These are phyloP conservation scores for Fusarium tjaetaba DNA, from an alignment of 2,329 filamentous ascomycete genomes.

Conservation along the genomic window DNA sequence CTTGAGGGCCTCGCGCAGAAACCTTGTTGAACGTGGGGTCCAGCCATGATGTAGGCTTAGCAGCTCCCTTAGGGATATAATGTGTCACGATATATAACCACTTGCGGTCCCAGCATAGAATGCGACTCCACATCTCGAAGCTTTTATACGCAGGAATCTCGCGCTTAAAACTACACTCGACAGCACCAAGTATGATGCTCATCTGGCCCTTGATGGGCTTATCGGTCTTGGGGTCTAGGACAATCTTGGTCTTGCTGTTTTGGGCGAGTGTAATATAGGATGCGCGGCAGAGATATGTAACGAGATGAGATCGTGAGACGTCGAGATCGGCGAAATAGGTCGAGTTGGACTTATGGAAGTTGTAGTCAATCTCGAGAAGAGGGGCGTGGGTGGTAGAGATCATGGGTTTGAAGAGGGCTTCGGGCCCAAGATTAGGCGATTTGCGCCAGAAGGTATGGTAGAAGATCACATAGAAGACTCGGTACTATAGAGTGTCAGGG, in stretches of 20 bases:
- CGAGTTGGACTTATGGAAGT: conserved; percentile 83
- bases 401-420: conserved; percentile 77
- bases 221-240: conserved; percentile 59
- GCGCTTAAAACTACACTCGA: conserved; percentile 76
- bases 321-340: conserved; percentile 92
- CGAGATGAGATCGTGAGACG: conserved; percentile 81
- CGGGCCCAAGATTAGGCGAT: conserved; percentile 61
- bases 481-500: conserved; percentile 54
- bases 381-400: conserved; percentile 74
- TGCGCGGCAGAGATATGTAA: conserved; percentile 72
- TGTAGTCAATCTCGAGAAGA: conserved; percentile 85
- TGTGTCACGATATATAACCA: conserved; percentile 82
- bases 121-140: conserved; percentile 78
- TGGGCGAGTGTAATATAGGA: conserved; percentile 63
- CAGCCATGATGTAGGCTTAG: conserved; percentile 64
- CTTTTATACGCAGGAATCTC: conserved; percentile 76
- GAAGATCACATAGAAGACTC: conserved; percentile 67
- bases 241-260: conserved; percentile 61
- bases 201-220: conserved; percentile 63
- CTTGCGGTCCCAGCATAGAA: conserved; percentile 82
- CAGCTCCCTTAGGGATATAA: conserved; percentile 72
- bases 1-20: conserved; percentile 51
- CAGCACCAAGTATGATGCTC: conserved; percentile 75
- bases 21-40: conserved; percentile 56
- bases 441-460: conserved; percentile 63